Percentiles rank a stretch among this genome's conserved stretches.
These are phyloP conservation scores for Mollisia scopiformis DNA, from an alignment of 2,329 filamentous ascomycete genomes.

Conservation along the genomic window DNA sequence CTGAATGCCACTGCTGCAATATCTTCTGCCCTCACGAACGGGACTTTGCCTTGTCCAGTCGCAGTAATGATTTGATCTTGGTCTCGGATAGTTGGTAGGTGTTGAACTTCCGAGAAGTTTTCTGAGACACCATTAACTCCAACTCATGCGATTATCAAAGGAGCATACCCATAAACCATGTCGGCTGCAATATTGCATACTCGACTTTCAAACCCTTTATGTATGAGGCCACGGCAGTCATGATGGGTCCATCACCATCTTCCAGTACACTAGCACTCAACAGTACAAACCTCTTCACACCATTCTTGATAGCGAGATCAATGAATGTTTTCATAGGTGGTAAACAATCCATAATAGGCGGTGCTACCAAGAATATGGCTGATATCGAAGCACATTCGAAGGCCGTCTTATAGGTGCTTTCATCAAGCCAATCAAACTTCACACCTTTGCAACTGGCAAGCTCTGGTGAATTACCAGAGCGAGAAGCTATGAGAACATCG, in stretches of 20 bases:
- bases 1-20: conserved; percentile 48
- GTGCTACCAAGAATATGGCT: conserved; percentile 46
- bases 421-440: conserved; percentile 50
- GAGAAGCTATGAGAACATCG: conserved; percentile 43
- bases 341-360: conserved; percentile 38
- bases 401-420: conserved; percentile 41
- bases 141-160: neutral
- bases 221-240: conserved; percentile 43
- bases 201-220: conserved; percentile 43
- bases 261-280: conserved; percentile 43
- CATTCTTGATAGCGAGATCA: conserved; percentile 41
- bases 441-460: conserved; percentile 26
- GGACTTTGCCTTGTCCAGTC: conserved; percentile 46
- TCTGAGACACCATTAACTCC: conserved; percentile 36
- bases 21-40: conserved; percentile 49
- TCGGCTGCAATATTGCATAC: conserved; percentile 48
- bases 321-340: conserved; percentile 45
- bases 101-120: conserved; percentile 45
- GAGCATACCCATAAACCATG: conserved; percentile 50
- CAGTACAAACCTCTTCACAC: conserved; percentile 48
- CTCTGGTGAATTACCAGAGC: conserved; percentile 36
- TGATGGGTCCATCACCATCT: conserved; percentile 39
- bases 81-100: conserved; percentile 38
- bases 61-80: conserved; percentile 48
- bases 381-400: conserved; percentile 37